Base-by-base conservation (phyloP, 495 filamentous ascomycete species). In the Jackrogersella minutella region DNA sequence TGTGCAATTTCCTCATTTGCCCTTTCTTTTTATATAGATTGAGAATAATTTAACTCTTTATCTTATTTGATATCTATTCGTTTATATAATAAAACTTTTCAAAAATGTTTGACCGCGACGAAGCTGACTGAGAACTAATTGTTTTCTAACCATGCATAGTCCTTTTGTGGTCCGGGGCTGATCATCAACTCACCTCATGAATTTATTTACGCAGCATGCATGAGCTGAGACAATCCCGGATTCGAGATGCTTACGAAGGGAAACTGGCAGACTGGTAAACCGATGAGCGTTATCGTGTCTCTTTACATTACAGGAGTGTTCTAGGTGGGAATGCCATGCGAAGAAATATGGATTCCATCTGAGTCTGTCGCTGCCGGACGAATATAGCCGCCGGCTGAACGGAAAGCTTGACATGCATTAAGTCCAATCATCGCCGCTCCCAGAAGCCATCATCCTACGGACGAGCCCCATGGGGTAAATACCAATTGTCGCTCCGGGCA, bases 321-420 rank as follows among this genome's bases (percentile, higher is more conserved):
- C n/a, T n/a, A n/a, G n/a, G n/a, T n/a, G n/a, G n/a, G n/a, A n/a
- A n/a, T n/a, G n/a, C n/a, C n/a, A n/a, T n/a, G n/a, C n/a, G n/a
- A n/a, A n/a, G n/a, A n/a, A n/a, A n/a, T n/a, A n/a, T n/a, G n/a
- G n/a, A n/a, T n/a, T n/a, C n/a, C n/a, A n/a, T n/a, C 33, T 9
- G 30, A 17, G 34, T 31, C 5, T 47, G 36, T 55, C 44, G 41
- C 5, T 58, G 43, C 9, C 13, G n/a, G 14, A 44, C 17, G 44
- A 64, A 62, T 62, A 65, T 72, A 64, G 66, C 66, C 66, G 70
- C 41, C 66, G 66, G 62, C 53, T 61, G 7, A 49, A 69, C 55
- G 66, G 70, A 53, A 46, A 30, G 30, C 37, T 52, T 56, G 19
- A 55, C 36, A 14, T 13, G 40, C 1, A 59, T 11, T 24, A 36